phyloP scores from a whole-genome alignment of 1,284 basidiomycete species.

The Apiotrichum domesticum region DNA sequence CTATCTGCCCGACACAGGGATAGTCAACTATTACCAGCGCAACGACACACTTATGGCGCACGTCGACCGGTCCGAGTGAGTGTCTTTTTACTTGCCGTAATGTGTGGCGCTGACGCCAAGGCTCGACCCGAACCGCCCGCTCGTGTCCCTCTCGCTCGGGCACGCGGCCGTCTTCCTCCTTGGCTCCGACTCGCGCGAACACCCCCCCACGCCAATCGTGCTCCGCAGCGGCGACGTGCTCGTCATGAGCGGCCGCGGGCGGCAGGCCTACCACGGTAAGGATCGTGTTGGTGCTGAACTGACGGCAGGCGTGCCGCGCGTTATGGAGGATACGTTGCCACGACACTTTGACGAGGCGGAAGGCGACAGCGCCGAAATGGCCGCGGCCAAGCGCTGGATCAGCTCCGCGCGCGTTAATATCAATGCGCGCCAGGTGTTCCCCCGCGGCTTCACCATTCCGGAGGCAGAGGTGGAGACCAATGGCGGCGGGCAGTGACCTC shows the following conservation, averaged over 20 bases:
- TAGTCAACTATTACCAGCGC: conserved; percentile 83
- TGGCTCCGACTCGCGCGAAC: conserved; percentile 70
- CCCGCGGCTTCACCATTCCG: conserved; percentile 26
- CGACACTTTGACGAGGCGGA: conserved; percentile 51
- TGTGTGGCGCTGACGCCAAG: conserved; percentile 15
- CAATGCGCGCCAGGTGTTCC: conserved; percentile 73
- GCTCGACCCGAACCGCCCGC: conserved; percentile 64
- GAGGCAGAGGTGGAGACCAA: too few species aligned
- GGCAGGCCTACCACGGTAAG: conserved; percentile 77
- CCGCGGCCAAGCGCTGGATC: conserved; percentile 56
- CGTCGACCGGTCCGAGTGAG: conserved; percentile 77
- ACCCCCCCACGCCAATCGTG: conserved; percentile 68
- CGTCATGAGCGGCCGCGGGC: conserved; percentile 81
- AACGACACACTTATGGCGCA: conserved; percentile 88
- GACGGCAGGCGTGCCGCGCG: conserved; percentile 68
- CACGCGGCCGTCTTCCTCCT: conserved; percentile 81
- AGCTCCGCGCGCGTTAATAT: conserved; percentile 60
- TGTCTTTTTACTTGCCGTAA: conserved; percentile 9
- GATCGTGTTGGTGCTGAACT: background rate
- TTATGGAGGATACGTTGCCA: conserved; percentile 72
- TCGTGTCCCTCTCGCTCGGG: conserved; percentile 87
- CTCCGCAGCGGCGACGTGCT: conserved; percentile 80
- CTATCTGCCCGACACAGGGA: conserved; percentile 81
- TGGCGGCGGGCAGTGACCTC: too few species aligned
- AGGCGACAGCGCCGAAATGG: conserved; percentile 27